Base-by-base conservation (phyloP, 441 rosid species). In the Brassica hybrid region DNA sequence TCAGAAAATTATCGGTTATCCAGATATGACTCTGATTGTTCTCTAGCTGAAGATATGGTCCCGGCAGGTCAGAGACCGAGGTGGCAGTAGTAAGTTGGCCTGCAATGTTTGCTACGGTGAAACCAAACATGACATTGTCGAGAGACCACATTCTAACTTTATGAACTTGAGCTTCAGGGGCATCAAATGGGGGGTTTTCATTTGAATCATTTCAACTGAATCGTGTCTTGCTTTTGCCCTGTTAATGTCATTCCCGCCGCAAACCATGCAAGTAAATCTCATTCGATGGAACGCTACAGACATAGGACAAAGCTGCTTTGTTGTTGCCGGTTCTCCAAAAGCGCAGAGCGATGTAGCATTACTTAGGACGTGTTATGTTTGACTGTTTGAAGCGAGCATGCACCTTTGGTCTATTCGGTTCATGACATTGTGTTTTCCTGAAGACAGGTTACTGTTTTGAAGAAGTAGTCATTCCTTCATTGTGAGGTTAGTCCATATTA, bases 11-110 rank as follows among this genome's bases (percentile, higher is more conserved):
- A 65, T 85, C 61, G 76, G 30, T 74, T 76, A 59, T 79, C 81
- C 4, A 84, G 81, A n/a, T 84, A 85, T 3, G 78, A 86, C 27
- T 85, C 85, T 13, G 88, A 85, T 48, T 45, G 72, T 78, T 19
- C 21, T 50, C 1, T 21, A n/a, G 76, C 32, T 57, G 54, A 48
- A 19, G 60, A 58, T 3, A 58, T 2, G 5, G 32, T 12, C 23
- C 23, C 23, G 16, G 64, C 23, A 3, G 34, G 64, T 23, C 64
- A 59, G 34, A 59, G 34, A 23, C 64, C 7, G 9, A 59, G 64
- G 34, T 59, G 64, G 64, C 9, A 13, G 67, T 27, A 12, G 36
- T 12, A n/a, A 68, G n/a, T 38, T 7, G 2, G 2, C 13, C 43
- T 66, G 11, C 48, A 66, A n/a, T 6, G 9, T 43, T 13, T 57